These are phyloP conservation scores for Blastocystis sp. DNA, from an alignment of 352 stramenopile species.

Conservation along the genomic window DNA sequence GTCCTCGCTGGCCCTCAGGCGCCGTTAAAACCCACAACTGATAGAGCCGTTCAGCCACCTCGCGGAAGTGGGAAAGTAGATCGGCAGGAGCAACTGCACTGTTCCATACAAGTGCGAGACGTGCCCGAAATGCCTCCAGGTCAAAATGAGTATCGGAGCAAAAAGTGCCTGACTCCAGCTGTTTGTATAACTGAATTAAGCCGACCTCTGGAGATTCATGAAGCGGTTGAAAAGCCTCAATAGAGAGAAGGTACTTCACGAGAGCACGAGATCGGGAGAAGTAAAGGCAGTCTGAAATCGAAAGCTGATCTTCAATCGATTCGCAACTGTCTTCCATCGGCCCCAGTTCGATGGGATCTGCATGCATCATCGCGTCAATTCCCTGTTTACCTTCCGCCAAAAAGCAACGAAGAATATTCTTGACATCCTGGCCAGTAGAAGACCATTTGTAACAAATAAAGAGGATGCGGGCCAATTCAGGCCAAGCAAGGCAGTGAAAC, in stretches of 20 bases:
- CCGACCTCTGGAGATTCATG: not conserved
- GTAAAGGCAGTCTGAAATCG: not conserved
- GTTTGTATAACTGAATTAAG: not conserved
- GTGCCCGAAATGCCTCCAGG: not conserved
- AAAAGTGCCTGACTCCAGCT: not conserved
- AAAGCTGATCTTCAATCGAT: not conserved
- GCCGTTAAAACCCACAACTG: not conserved
- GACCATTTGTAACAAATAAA: slow-evolving; percentile 45
- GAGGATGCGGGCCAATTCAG: slow-evolving; percentile 28
- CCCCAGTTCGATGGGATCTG: not conserved
- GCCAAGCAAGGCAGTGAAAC: not conserved
- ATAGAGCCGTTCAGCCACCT: not conserved
- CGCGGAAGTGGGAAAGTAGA: not conserved
- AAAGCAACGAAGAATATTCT: not conserved
- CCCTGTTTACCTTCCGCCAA: not conserved
- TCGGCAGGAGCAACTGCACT: not conserved
- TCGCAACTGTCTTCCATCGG: not conserved
- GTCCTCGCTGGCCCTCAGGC: not conserved
- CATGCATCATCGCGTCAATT: not conserved
- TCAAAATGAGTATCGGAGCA: not conserved
- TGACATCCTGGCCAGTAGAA: not conserved
- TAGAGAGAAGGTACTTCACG: not conserved
- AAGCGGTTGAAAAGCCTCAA: not conserved
- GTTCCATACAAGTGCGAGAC: not conserved
- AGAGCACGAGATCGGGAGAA: not conserved